Conservation (phyloP, 805 yeast genomes). For the Saturnispora besseyi region DNA sequence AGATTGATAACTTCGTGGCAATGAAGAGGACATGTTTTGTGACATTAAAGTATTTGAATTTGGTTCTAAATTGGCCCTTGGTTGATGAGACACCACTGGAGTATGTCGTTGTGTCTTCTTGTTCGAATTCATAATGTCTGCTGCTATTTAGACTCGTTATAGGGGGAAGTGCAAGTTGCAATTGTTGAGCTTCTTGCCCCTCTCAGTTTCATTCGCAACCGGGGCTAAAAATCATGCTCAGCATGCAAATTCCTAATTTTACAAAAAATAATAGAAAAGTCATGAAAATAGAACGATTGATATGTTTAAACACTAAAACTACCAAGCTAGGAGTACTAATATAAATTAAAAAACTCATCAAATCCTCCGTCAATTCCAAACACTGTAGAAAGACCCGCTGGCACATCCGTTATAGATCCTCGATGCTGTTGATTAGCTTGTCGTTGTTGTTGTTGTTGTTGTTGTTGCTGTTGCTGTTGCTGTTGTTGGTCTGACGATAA, state of each 20-base stretch:
- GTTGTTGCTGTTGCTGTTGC: neutral
- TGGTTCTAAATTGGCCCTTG: neutral
- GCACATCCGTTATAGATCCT: neutral
- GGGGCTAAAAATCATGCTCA: neutral
- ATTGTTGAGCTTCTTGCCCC: neutral
- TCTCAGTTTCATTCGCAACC: neutral
- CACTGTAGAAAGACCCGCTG: slow-evolving; percentile 5
- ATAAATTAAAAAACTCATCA: neutral
- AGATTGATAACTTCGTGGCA: neutral
- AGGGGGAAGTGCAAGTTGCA: neutral
- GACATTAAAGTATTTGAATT: neutral
- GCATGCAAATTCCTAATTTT: neutral
- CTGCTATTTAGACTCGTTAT: neutral
- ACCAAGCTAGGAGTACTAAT: neutral
- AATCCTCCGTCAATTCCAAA: neutral
- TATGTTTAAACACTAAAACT: neutral
- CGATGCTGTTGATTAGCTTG: neutral
- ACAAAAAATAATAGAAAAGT: neutral
- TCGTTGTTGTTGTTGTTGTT: neutral
- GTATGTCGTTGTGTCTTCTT: neutral
- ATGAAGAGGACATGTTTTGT: neutral
- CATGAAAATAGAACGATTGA: neutral
- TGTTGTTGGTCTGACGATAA: neutral
- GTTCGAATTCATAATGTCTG: neutral
- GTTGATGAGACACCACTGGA: neutral